phyloP scores from a whole-genome alignment of 163 green algal species.

The Prototheca wickerhamii region DNA sequence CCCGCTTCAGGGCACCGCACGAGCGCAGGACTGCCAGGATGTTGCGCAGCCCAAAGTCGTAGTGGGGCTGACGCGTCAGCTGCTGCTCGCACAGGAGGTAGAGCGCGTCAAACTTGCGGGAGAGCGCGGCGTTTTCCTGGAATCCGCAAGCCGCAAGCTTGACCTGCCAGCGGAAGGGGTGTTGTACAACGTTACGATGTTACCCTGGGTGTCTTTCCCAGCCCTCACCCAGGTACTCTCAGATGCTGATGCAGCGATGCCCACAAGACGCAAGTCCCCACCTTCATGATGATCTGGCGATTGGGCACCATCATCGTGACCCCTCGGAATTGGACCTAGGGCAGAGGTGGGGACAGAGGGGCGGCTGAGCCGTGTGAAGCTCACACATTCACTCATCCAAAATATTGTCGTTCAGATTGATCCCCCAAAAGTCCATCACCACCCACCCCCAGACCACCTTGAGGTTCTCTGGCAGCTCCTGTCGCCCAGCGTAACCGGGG shows the following conservation, averaged over 20 bases:
- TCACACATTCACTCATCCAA: too few relatives aligned
- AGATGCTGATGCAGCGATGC: neutral
- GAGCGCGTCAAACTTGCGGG: constrained; percentile 93
- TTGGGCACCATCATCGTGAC: constrained; percentile 98
- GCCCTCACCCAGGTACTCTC: neutral
- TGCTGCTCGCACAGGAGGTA: constrained; percentile 94
- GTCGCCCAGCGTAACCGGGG: constrained; percentile 74
- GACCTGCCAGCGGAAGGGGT: constrained; percentile 21
- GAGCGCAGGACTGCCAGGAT: constrained; percentile 91
- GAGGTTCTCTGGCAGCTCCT: constrained; percentile 94
- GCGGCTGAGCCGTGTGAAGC: neutral
- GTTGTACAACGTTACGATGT: neutral
- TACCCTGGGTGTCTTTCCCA: neutral
- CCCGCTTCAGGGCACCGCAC: constrained; percentile 76
- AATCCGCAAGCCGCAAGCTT: constrained; percentile 89
- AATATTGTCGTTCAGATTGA: too few relatives aligned
- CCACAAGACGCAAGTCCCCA: neutral
- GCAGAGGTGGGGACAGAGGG: neutral
- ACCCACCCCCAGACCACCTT: constrained; percentile 37
- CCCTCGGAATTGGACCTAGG: constrained; percentile 77
- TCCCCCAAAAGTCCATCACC: neutral
- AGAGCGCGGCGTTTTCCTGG: constrained; percentile 84
- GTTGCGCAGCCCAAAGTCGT: constrained; percentile 95
- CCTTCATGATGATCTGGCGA: constrained; percentile 95
- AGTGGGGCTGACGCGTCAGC: constrained; percentile 88